Conservation (phyloP, 495 filamentous ascomycete genomes). For the Margaritispora aquatica region DNA sequence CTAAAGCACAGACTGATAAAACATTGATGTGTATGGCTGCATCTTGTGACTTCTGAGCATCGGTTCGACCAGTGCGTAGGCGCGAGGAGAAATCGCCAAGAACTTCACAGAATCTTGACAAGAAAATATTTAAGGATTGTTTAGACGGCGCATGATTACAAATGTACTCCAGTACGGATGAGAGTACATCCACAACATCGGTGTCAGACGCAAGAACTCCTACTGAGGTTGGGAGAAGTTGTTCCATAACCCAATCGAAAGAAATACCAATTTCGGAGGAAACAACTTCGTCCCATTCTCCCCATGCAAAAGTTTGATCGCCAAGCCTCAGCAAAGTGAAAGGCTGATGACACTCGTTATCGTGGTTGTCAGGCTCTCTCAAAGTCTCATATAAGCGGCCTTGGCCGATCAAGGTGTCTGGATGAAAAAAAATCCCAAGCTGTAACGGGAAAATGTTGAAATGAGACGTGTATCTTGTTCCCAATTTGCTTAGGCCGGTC, state of each 20-base stretch:
- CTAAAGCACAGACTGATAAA: constrained; percentile 24
- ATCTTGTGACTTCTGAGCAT: neutral
- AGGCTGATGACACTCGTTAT: constrained; percentile 16
- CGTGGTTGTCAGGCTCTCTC: constrained; percentile 23
- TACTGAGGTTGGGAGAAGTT: constrained; percentile 20
- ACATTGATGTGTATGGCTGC: constrained; percentile 22
- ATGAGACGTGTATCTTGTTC: constrained; percentile 63
- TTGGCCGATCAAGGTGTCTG: constrained; percentile 69
- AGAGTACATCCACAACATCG: constrained; percentile 21
- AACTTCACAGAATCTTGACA: constrained; percentile 38
- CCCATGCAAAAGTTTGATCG: constrained; percentile 53
- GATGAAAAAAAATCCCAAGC: constrained; percentile 67
- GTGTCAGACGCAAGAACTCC: constrained; percentile 14
- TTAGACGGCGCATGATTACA: constrained; percentile 29
- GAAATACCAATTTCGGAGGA: constrained; percentile 60
- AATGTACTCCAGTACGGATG: constrained; percentile 25
- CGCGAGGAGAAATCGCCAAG: constrained; percentile 24
- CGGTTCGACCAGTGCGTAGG: neutral
- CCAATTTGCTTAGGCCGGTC: constrained; percentile 49
- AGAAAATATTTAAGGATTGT: constrained; percentile 31
- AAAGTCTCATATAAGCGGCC: constrained; percentile 54
- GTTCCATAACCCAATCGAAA: constrained; percentile 49
- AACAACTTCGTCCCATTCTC: constrained; percentile 59
- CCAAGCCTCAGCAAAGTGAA: constrained; percentile 36
- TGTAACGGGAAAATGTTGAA: constrained; percentile 68